Conservation (phyloP, 768 basidiomycete genomes). For the Phylloporus rhodoxanthus region DNA sequence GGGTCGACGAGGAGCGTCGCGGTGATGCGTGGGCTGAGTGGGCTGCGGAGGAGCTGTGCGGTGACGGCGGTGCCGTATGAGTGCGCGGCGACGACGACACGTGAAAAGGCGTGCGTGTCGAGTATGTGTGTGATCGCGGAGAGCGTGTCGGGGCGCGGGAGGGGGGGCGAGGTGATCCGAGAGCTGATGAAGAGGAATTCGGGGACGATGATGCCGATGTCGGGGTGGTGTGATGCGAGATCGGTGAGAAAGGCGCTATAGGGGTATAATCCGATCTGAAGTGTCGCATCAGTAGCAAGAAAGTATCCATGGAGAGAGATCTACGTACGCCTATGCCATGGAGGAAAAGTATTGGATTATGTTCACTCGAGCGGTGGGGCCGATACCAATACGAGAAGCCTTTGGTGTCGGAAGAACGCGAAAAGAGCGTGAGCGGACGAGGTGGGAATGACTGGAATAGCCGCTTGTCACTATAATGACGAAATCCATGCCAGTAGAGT, state of each 20-base stretch:
- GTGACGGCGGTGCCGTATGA: slow-evolving; percentile 59
- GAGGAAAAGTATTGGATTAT: slow-evolving; percentile 54
- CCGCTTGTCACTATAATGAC: slow-evolving; percentile 40
- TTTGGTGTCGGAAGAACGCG: slow-evolving; percentile 31
- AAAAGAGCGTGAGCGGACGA: slow-evolving; percentile 43
- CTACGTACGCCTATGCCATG: slow-evolving; percentile 61
- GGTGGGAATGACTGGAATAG: slow-evolving; percentile 47
- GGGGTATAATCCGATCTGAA: slow-evolving; percentile 56
- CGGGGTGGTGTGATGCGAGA: slow-evolving; percentile 38
- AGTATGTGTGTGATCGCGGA: slow-evolving; percentile 42
- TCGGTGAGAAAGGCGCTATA: slow-evolving; percentile 50
- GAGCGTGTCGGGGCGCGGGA: slow-evolving; percentile 37
- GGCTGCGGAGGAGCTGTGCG: slow-evolving; percentile 44
- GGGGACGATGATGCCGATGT: slow-evolving; percentile 52
- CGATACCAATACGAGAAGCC: slow-evolving; percentile 44
- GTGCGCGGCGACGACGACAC: slow-evolving; percentile 47
- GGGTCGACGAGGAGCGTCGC: slow-evolving; percentile 55
- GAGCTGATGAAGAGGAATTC: slow-evolving; percentile 58
- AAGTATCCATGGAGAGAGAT: background rate
- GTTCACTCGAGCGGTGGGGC: slow-evolving; percentile 42
- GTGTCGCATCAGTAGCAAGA: background rate
- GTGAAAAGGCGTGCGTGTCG: slow-evolving; percentile 33
- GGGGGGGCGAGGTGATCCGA: slow-evolving; percentile 52
- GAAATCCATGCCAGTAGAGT: slow-evolving; percentile 44
- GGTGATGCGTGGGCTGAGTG: slow-evolving; percentile 32